Base-by-base conservation (phyloP, 352 stramenopile species). In the Globisporangium rhizosaccharum region DNA sequence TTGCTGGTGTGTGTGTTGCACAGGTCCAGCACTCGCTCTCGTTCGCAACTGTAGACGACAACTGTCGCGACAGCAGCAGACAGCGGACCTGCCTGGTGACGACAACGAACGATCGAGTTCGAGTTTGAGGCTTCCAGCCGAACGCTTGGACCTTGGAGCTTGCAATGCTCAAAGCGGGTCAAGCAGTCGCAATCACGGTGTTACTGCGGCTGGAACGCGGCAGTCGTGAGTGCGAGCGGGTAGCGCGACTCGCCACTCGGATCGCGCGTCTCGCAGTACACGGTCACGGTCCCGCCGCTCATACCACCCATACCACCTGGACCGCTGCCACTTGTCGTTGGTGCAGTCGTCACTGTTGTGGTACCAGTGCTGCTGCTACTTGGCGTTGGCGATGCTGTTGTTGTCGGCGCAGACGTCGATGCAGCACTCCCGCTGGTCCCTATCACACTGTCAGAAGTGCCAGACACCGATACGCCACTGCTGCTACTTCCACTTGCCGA, bases 241-340 rank as follows among this genome's bases (percentile, higher is more conserved):
- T 74, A 72, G 28, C 69, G 57, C 23, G 42, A 52, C 23, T 71
- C 63, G 46, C 69, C 69, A 28, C 56, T 65, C 18, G 66, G 63
- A 44, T 76, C 66, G 17, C 57, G 56, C 41, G 56, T 65, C 45
- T 63, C 57, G 49, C 65, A 76, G 44, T 66, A 54, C 25, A 73
- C 57, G 3, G 49, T 65, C 50, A 36, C 39, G 3, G 17, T 49
- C 17, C 58, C 50, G 11, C 25, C 33, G 33, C 33, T 39, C 33
- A 12, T 36, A 17, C 44, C 36, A 42, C 36, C 51, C 5, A 20
- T 26, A 18, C 50, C 49, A 20, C 20, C 2, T 3, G 50, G 8
- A 28, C 12, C 33, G 20, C 33, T 20, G 10, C 3, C 23, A 42
- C 11, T 26, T n/a, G 10, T 59, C 2, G 9, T 25, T 23, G 12